phyloP scores from a whole-genome alignment of 2,329 filamentous ascomycete species.

The Coniochaeta pulveracea region DNA sequence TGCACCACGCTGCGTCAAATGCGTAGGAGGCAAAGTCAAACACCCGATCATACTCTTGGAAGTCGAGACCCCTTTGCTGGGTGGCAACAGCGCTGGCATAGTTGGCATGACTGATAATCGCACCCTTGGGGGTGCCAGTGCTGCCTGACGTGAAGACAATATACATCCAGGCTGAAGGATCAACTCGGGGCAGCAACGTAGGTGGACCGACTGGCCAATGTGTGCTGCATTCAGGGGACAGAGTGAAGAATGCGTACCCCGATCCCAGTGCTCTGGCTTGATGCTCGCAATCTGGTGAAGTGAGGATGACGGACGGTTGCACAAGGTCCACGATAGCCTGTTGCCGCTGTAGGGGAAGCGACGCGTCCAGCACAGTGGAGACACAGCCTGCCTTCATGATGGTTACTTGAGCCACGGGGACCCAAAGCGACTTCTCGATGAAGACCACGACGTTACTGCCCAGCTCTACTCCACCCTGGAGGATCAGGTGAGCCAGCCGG shows the following conservation, averaged over 20 bases:
- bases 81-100: not conserved
- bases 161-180: no score
- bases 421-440: slow-evolving; percentile 9
- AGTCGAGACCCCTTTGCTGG: not conserved
- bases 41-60: not conserved
- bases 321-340: slow-evolving; percentile 6
- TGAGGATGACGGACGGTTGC: not conserved
- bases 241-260: not conserved
- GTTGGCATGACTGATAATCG: not conserved
- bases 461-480: slow-evolving; percentile 6
- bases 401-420: slow-evolving; percentile 9
- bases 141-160: not conserved
- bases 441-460: slow-evolving; percentile 8
- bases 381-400: slow-evolving; percentile 13
- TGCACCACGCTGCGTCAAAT: not conserved
- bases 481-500: slow-evolving; percentile 6
- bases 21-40: slow-evolving; percentile 3
- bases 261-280: not conserved
- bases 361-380: slow-evolving; percentile 11
- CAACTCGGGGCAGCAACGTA: not conserved
- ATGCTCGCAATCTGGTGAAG: not conserved
- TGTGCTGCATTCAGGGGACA: not conserved
- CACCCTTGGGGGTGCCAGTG: not conserved
- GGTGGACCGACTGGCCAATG: not conserved
- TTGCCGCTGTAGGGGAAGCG: slow-evolving; percentile 8